Base-by-base conservation (phyloP, 164 flowering plant genomes). In the Vitis labrusca region DNA sequence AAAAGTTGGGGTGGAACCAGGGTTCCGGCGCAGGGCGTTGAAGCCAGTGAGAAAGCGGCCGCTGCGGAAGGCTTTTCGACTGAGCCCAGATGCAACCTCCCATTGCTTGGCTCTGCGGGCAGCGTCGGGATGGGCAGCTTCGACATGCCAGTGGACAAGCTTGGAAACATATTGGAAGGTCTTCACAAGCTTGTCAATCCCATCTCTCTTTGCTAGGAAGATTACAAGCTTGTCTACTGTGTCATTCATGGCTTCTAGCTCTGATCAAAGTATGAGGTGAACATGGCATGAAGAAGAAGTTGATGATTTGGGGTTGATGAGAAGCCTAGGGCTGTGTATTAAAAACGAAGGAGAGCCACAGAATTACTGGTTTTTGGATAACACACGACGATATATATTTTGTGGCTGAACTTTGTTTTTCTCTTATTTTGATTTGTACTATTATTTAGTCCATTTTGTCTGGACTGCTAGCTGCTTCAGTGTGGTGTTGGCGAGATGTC, bases 91-190 rank as follows among this genome's bases (percentile, higher is more conserved):
- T n/a, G 98, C 94, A 4, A 90, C 84, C 69, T 95, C 98, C 85
- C 90, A 89, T 10, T 85, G 78, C 81, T 90, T 91, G 84, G 89
- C 88, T 44, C 88, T 68, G 0, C 53, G 71, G 15, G 97, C 94
- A 0, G 65, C 11, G 15, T 75, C 81, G 1, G 97, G 96, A 48
- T 79, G 75, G 7, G 77, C 59, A 63, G 84, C 17, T 47, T 89
- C 93, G n/a, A 64, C 68, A 6, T 83, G 92, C 89, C 89, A 92
- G 79, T 89, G 85, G 32, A 77, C 83, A 1, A 95, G 90, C 83
- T 95, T 92, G 77, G 99, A 93, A 50, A 93, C 97, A 70, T 93
- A 93, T 62, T 95, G 99, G 80, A 93, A 91, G 55, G 99, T 95
- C 85, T 95, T 95, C 63, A 95, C 99, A 3, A 95, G 93, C 83